phyloP scores from a whole-genome alignment of 768 basidiomycete species.

The Mycena vitilis region DNA sequence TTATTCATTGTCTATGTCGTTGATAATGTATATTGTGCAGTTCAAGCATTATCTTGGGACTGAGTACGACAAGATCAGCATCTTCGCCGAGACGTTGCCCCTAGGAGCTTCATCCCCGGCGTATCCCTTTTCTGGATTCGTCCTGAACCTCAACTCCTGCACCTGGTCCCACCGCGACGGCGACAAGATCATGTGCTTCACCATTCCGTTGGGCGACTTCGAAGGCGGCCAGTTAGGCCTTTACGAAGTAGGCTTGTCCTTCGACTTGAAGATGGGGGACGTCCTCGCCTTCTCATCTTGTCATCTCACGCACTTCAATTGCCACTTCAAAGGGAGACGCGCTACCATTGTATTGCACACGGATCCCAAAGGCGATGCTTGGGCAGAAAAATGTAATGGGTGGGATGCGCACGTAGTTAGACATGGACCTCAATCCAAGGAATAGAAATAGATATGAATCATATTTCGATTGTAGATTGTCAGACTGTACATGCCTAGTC shows the following conservation, averaged over 20 bases:
- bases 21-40: background rate
- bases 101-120: constrained; percentile 8
- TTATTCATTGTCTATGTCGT: too few species aligned
- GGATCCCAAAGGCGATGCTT: constrained; percentile 26
- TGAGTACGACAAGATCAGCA: constrained; percentile 4
- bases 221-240: constrained; percentile 37
- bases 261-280: constrained; percentile 34
- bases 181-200: constrained; percentile 33
- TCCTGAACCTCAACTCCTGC: background rate
- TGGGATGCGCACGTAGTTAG: background rate
- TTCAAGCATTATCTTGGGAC: background rate
- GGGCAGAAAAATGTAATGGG: background rate
- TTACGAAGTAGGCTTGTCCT: constrained; percentile 35
- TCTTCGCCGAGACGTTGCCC: constrained; percentile 1
- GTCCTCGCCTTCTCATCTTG: constrained; percentile 31
- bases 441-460: too few species aligned
- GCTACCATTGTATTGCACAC: constrained; percentile 39
- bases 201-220: constrained; percentile 32
- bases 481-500: too few species aligned
- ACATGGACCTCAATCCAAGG: background rate
- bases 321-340: constrained; percentile 31
- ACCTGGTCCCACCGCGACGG: constrained; percentile 10
- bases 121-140: constrained; percentile 14
- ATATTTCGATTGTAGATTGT: too few species aligned
- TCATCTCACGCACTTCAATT: constrained; percentile 38